phyloP scores from a whole-genome alignment of 2,329 filamentous ascomycete genomes.

The Fulvia fulva region DNA sequence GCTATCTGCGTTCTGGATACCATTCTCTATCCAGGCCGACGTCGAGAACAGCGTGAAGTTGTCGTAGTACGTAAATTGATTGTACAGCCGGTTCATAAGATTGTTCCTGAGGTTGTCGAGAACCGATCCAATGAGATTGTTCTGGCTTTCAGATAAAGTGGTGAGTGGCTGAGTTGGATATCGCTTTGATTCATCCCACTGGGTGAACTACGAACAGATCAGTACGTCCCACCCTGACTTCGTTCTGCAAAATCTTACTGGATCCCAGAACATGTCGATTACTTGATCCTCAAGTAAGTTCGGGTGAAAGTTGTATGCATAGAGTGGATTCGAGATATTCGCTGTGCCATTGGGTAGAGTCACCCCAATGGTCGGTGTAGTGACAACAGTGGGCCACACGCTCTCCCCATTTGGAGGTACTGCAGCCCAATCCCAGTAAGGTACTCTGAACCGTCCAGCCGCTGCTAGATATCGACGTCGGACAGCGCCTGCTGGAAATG shows the following conservation, averaged over 20 bases:
- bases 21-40: conserved; percentile 53
- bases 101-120: conserved; percentile 52
- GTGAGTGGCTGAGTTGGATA: conserved; percentile 43
- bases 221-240: neutral
- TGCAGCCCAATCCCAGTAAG: conserved; percentile 49
- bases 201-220: conserved; percentile 47
- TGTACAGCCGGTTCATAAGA: conserved; percentile 60
- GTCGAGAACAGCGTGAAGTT: conserved; percentile 68
- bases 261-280: conserved; percentile 55
- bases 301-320: conserved; percentile 42
- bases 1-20: conserved; percentile 54
- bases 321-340: conserved; percentile 34
- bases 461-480: conserved; percentile 39
- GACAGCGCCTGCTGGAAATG: conserved; percentile 37
- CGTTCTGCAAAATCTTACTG: conserved; percentile 47
- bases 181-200: conserved; percentile 60
- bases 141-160: conserved; percentile 53
- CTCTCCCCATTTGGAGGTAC: conserved; percentile 32
- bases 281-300: conserved; percentile 41
- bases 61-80: conserved; percentile 63
- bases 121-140: conserved; percentile 51
- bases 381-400: conserved; percentile 39
- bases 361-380: conserved; percentile 37
- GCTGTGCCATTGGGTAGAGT: conserved; percentile 32
- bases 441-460: conserved; percentile 40